These are phyloP conservation scores for Bjerkandera adusta DNA, from an alignment of 1,284 basidiomycete genomes.

Conservation along the genomic window DNA sequence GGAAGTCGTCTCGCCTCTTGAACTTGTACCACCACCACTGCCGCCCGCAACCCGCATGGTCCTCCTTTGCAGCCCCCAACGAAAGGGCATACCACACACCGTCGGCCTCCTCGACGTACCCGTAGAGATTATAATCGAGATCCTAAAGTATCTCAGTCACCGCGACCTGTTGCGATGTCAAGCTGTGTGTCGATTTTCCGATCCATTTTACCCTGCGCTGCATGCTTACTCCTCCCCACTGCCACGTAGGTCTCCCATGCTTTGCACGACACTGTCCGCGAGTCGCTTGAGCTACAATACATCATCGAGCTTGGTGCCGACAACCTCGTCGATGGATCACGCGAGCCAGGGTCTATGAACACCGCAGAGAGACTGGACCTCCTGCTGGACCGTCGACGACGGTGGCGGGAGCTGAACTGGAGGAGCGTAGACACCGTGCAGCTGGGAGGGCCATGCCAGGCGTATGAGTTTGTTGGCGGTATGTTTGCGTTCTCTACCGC, in stretches of 20 bases:
- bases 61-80: constrained; percentile 5
- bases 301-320: constrained; percentile 46
- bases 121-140: constrained; percentile 24
- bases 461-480: constrained; percentile 58
- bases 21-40: neutral
- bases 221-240: neutral
- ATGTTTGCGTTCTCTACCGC: constrained; percentile 46
- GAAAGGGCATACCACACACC: neutral
- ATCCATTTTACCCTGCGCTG: neutral
- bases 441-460: constrained; percentile 42
- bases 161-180: constrained; percentile 22
- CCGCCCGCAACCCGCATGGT: neutral
- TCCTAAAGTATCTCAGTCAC: constrained; percentile 23
- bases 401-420: constrained; percentile 44
- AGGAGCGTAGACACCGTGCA: constrained; percentile 27
- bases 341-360: constrained; percentile 20
- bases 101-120: constrained; percentile 19
- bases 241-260: constrained; percentile 39
- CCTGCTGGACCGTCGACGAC: constrained; percentile 36
- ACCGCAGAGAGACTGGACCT: constrained; percentile 37
- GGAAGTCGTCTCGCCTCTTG: too few relatives aligned
- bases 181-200: constrained; percentile 18
- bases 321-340: constrained; percentile 38
- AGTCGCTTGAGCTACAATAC: constrained; percentile 44
- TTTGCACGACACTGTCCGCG: constrained; percentile 33